Evolutionary conservation across 1,139 yeast genomes (phyloP).

Genomic region (Yamadazyma songkhlaensis): DNA sequence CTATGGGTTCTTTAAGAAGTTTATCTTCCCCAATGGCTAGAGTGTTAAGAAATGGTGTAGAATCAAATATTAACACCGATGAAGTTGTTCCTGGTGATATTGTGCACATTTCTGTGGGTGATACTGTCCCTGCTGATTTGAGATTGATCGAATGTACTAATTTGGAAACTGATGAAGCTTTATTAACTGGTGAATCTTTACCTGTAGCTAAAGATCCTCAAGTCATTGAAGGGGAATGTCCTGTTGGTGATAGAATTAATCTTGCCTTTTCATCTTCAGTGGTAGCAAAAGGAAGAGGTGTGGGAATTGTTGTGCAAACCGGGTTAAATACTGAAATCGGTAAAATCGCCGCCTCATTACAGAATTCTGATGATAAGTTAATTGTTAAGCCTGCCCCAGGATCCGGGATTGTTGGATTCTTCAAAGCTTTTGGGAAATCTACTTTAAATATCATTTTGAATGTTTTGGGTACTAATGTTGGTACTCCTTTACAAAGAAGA

Average conservation of each 20-base stretch:
- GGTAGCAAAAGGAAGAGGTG: constrained; percentile 47
- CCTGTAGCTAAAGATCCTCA: constrained; percentile 7
- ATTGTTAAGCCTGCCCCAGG: constrained; percentile 17
- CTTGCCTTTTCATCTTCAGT: constrained; percentile 45
- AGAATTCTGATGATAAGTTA: constrained; percentile 10
- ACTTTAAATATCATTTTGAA: constrained; percentile 5
- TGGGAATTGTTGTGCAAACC: constrained; percentile 45
- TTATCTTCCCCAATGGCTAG: constrained; percentile 34
- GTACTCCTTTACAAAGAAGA: constrained; percentile 28
- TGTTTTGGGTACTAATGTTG: constrained; percentile 7
- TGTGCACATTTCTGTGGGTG: constrained; percentile 42
- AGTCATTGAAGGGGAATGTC: constrained; percentile 18
- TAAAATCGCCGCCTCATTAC: constrained; percentile 34
- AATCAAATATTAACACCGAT: constrained; percentile 32
- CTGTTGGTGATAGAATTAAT: constrained; percentile 43
- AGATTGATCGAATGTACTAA: constrained; percentile 36
- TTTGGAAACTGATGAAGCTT: constrained; percentile 50
- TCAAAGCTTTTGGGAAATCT: constrained; percentile 38
- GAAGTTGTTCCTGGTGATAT: constrained; percentile 53
- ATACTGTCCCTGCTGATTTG: constrained; percentile 51
- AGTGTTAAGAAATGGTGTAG: constrained; percentile 39
- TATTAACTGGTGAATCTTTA: constrained; percentile 48
- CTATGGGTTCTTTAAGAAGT: constrained; percentile 36
- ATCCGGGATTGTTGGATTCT: constrained; percentile 29
- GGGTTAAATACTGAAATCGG: constrained; percentile 51